Evolutionary conservation across 192 early-diverging fungal species (phyloP), one percentile per base, ranked within the genome.

Genomic region (Coemansia sp.): DNA sequence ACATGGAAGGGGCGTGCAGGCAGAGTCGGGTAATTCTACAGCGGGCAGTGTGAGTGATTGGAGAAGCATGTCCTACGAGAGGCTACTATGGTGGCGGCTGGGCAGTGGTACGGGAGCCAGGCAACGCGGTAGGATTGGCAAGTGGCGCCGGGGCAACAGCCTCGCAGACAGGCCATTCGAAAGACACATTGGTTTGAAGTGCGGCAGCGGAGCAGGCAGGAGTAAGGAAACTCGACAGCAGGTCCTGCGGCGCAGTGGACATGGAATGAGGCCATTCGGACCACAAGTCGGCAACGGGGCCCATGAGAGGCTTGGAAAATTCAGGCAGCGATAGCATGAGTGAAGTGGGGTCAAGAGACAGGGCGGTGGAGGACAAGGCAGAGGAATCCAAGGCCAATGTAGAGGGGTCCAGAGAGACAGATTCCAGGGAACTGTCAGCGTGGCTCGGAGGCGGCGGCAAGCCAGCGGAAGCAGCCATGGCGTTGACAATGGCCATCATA

Each of bases 401-500:
- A 19, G 18, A 21, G 12, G 34, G 62, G 44, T 22, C 38, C 7
- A 30, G 30, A 23, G 25, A 12, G 26, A 28, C 9, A 30, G 21
- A 23, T 25, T 53, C 27, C 27, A n/a, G 28, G 50, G 55, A 22
- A 24, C 31, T n/a, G 18, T 23, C 22, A 25, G 49, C 34, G 1
- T 54, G 10, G 50, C 50, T 64, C 7, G 32, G 32, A 10, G 32
- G 32, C 32, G 32, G 32, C 32, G 32, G 32, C 12, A 34, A 34
- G 32, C 32, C 32, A 10, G 3, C 32, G 7, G 32, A 34, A 34
- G 32, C 32, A 28, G 67, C 66, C 66, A 81, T 81, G 38, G 78
- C 78, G 52, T 67, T 72, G 60, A 81, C 71, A 18, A 81, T 62
- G 0, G 78, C 73, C 72, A 75, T 68, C 50, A 81, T 61, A 28